Evolutionary conservation across 139 green algal species (phyloP), one percentile per base, ranked within the genome.

Genomic region (Auxenochlorella pyrenoidosa): DNA sequence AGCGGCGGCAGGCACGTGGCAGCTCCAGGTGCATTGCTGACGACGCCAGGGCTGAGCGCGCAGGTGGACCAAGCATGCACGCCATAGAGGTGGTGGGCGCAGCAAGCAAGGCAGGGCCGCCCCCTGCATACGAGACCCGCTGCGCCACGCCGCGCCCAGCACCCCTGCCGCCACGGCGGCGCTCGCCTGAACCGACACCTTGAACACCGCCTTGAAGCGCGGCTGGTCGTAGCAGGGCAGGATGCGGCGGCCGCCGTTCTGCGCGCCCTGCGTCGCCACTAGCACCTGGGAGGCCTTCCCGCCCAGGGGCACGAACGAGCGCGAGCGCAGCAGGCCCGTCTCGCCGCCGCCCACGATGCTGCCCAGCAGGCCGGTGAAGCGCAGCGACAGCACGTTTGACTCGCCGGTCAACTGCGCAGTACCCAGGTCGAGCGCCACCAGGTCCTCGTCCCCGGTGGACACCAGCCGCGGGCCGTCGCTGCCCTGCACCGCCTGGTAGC

Each of bases 201-300:
- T 30, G 28, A 93, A 93, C 0, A 21, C 70, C 13, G 91, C 89
- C 91, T 93, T 92, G 83, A 86, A 87, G 24, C 22, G 60, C 10
- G 89, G 89, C 10, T 76, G 66, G 77, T 94, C 89, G 19, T 90
- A 75, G 81, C 87, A 88, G 36, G 91, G 91, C 47, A 92, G 40
- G 44, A 91, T 21, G 22, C 41, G 47, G 26, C 91, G 71, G 5
- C 84, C 85, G 34, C 71, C 79, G 26, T 18, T 59, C 22, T 68
- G 40, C 77, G 90, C 89, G 28, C 90, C 54, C 87, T 93, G 89
- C 8, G 82, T 92, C 18, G 58, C 76, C 54, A 92, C 47, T 59
- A 91, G 63, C 72, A 83, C 8, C 44, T 65, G 41, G 3, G 54
- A 32, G 21, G 19, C 70, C 0, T 38, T 40, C n/a, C 43, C 32